These are phyloP conservation scores for Rosa lucieae DNA, from an alignment of 306 rosid genomes.

Conservation along the genomic window DNA sequence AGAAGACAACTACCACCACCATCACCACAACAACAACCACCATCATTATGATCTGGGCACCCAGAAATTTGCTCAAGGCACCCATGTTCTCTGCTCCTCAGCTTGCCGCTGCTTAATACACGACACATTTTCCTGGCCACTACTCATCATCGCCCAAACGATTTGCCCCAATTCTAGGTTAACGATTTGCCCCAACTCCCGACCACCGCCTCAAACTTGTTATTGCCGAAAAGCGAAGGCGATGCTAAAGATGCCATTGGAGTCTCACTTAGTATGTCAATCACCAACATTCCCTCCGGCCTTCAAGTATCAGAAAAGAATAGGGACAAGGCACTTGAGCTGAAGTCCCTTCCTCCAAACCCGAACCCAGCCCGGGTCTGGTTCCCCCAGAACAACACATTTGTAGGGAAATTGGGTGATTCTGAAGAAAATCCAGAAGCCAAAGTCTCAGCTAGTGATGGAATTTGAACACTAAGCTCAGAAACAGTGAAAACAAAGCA, in stretches of 20 bases:
- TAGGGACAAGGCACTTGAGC: constrained; percentile 35
- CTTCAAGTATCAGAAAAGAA: constrained; percentile 32
- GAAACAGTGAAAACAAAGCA: not conserved
- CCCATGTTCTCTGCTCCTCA: too few species aligned
- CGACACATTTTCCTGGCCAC: too few species aligned
- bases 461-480: not conserved
- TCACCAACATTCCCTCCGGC: constrained; percentile 54
- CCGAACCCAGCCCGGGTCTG: constrained; percentile 41
- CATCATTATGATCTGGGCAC: too few species aligned
- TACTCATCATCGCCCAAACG: too few species aligned
- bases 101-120: too few species aligned
- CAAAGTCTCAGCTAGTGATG: constrained; percentile 37
- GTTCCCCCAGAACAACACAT: constrained; percentile 88
- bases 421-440: constrained; percentile 38
- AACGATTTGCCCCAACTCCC: too few species aligned
- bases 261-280: constrained; percentile 64
- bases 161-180: too few species aligned
- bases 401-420: constrained; percentile 75
- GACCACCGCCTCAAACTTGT: constrained; percentile 22
- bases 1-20: too few species aligned
- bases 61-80: too few species aligned
- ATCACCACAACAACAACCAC: too few species aligned
- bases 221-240: constrained; percentile 40
- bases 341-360: constrained; percentile 59
- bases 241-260: constrained; percentile 35